Evolutionary conservation across 805 yeast species (phyloP), one percentile per base, ranked within the genome.

Genomic region (Ogataea glucozyma): DNA sequence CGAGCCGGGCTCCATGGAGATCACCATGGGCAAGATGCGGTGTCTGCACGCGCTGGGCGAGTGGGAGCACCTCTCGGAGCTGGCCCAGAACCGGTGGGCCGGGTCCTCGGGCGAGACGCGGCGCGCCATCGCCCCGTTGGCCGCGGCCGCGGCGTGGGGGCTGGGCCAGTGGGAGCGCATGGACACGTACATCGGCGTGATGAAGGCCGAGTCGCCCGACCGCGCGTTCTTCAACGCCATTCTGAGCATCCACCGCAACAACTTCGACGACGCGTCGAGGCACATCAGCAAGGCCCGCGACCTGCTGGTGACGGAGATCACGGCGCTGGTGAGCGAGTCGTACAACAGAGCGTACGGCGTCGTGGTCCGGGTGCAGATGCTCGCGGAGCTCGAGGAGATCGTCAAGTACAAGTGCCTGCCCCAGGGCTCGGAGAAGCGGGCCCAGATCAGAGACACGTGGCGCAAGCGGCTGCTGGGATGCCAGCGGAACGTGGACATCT

Each of bases 131-230:
- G 99, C 99, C 1, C 98, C 99, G 1, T 69, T 95, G 41, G 99
- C 98, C 0, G 99, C 99, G 0, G 97, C 98, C 2, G 97, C 99
- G 1, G 88, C 98, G 1, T 93, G 99, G 99, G 97, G 98, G 12
- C 70, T 95, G 31, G 91, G 91, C 2, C 93, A 88, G 58, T 95
- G 99, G 99, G 97, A 89, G 52, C 75, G 87, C 55, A 90, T 95
- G 89, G 97, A 88, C 56, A 78, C 85, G 6, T 93, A 89, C 55
- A 90, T 91, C 43, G 71, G 80, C 51, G 96, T 86, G 1, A 89
- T 93, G 95, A 88, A 88, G 52, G 71, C 79, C 2, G 96, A 88
- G 48, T 86, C 97, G 2, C 97, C 98, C 0, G 98, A 93, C 59
- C 81, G 89, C 46, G 91, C 97, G 2, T 95, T 93, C 63, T 93